A percentile compares a stretch with the other conserved stretches of the same genome.
Evolutionary conservation across 2,329 filamentous ascomycete genomes (phyloP).

Genomic region (Alternaria brassicae): DNA sequence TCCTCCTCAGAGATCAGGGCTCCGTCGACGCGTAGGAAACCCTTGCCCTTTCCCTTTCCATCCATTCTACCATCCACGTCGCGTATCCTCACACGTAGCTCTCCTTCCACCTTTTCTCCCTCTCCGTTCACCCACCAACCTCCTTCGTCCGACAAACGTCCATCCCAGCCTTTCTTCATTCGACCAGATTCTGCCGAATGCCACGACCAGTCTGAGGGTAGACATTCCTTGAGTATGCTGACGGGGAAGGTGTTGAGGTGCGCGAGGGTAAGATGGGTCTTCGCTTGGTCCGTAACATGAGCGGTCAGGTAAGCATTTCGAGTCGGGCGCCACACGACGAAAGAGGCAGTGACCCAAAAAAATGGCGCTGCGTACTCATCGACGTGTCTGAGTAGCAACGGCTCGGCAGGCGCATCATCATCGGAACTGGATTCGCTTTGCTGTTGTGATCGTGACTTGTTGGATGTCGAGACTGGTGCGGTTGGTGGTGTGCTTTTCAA

Average conservation of each 20-base stretch:
- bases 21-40: constrained; percentile 84
- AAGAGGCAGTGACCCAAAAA: constrained; percentile 86
- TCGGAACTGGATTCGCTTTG: constrained; percentile 9
- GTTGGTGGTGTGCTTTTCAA: constrained; percentile 64
- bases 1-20: constrained; percentile 77
- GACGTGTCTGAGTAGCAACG: constrained; percentile 34
- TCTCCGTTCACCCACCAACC: constrained; percentile 78
- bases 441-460: constrained; percentile 13
- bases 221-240: constrained; percentile 76
- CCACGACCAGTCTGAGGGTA: constrained; percentile 85
- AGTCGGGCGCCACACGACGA: constrained; percentile 80
- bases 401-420: constrained; percentile 12
- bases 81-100: constrained; percentile 76
- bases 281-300: constrained; percentile 82
- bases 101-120: constrained; percentile 63
- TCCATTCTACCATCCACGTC: constrained; percentile 77
- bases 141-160: constrained; percentile 53
- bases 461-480: constrained; percentile 1
- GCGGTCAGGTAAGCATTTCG: constrained; percentile 79
- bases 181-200: constrained; percentile 37
- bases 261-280: constrained; percentile 86
- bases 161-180: constrained; percentile 38
- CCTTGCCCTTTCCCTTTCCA: constrained; percentile 72
- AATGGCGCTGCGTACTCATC: constrained; percentile 84
- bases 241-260: constrained; percentile 94